Conservation (phyloP, 345 rosid species). For the Rhizophora apiculata region DNA sequence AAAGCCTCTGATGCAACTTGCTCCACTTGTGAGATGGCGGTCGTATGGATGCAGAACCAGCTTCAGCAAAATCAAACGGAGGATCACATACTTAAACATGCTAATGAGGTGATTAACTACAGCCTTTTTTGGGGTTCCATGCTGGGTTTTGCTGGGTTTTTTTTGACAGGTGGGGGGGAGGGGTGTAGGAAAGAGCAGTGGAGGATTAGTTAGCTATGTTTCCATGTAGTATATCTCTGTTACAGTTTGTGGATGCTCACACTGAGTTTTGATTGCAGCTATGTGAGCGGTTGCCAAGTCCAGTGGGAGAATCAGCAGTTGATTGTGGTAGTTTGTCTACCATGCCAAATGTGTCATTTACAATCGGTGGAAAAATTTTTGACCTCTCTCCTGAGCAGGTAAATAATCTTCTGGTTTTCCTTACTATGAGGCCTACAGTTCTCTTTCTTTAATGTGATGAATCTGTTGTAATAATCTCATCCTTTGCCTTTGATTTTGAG, state of each 20-base stretch:
- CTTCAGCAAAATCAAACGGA: constrained; percentile 59
- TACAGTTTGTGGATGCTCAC: constrained; percentile 1
- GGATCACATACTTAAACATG: constrained; percentile 71
- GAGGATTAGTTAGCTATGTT: neutral
- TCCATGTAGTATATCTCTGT: neutral
- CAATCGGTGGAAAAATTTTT: constrained; percentile 69
- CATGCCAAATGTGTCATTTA: constrained; percentile 76
- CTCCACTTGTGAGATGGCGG: constrained; percentile 84
- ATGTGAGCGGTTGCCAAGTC: constrained; percentile 73
- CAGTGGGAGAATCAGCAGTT: constrained; percentile 83
- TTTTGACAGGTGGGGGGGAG: too few species aligned
- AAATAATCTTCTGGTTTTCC: constrained; percentile 6
- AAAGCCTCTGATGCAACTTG: constrained; percentile 55
- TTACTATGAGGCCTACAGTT: neutral
- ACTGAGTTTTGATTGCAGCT: constrained; percentile 43
- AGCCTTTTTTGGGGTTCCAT: too few species aligned
- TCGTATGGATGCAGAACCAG: constrained; percentile 85
- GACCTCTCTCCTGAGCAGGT: constrained; percentile 84
- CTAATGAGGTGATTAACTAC: constrained; percentile 47
- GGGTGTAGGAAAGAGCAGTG: too few species aligned
- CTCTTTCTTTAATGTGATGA: neutral
- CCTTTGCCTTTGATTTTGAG: too few species aligned
- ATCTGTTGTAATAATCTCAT: too few species aligned
- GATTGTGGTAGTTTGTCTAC: constrained; percentile 57
- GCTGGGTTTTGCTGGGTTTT: too few species aligned